Evolutionary conservation across 73 alveolate species (phyloP).

Genomic region (Durusdinium trenchii): DNA sequence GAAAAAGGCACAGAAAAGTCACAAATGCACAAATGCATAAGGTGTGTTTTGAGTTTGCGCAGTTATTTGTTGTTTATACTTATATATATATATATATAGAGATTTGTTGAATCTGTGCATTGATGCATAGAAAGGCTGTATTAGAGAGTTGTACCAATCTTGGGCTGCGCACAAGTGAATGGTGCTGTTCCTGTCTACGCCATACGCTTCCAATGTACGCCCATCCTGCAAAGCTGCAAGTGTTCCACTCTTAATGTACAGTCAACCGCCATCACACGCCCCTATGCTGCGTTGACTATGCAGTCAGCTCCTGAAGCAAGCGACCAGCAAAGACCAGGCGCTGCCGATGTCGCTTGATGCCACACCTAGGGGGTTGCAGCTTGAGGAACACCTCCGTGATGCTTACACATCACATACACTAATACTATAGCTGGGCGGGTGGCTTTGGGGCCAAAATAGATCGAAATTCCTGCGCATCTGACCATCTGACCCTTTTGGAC

Average conservation of each 20-base stretch:
- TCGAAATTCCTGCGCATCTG: conserved; percentile 65
- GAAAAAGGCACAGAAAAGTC: no score
- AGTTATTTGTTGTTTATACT: no score
- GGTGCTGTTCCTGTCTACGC: conserved; percentile 93
- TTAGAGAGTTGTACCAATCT: no score
- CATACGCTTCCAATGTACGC: conserved; percentile 80
- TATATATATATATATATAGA: no score
- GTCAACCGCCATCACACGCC: no score
- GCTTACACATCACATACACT: neutral
- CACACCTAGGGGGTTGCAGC: neutral
- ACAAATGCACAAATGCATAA: no score
- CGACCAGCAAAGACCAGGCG: conserved; percentile 88
- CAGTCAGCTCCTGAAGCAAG: conserved; percentile 63
- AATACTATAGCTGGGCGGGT: neutral
- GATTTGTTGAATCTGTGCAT: no score
- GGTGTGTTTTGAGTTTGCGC: no score
- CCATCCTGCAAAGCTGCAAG: conserved; percentile 47
- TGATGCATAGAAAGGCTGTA: no score
- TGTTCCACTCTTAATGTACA: no score
- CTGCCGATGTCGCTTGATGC: conserved; percentile 93
- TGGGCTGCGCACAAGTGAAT: conserved; percentile 53
- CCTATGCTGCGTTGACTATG: no score
- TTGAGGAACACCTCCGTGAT: neutral
- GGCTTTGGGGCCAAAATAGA: conserved; percentile 80
- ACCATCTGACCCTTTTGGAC: no score